phyloP scores from a whole-genome alignment of 257 asterid species.

The Solanum ahanhuiri region DNA sequence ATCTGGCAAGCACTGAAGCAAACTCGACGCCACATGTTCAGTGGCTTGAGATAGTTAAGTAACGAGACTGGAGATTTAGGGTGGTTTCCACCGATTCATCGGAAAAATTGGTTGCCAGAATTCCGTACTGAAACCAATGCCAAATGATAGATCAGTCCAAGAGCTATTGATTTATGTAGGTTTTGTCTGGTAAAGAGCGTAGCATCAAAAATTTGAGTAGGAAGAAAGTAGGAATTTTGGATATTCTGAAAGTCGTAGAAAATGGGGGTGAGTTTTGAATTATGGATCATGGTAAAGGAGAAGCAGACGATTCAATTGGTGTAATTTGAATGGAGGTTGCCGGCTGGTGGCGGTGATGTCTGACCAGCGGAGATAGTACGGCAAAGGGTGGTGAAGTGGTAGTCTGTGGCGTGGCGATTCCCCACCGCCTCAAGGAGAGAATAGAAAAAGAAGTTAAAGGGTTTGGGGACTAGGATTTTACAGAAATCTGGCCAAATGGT shows the following conservation, averaged over 20 bases:
- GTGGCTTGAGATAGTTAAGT: background rate
- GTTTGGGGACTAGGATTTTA: background rate
- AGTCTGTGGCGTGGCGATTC: background rate
- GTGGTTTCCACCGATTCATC: background rate
- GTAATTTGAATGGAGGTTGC: background rate
- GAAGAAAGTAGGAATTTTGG: background rate
- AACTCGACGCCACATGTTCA: background rate
- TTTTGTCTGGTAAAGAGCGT: background rate
- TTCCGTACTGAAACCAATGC: background rate
- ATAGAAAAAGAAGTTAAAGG: background rate
- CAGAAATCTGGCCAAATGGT: background rate
- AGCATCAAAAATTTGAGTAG: background rate
- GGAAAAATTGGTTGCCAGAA: background rate
- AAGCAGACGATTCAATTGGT: background rate
- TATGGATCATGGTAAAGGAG: background rate
- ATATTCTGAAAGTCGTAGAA: background rate
- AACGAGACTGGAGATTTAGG: background rate
- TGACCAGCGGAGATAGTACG: background rate
- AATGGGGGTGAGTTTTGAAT: background rate
- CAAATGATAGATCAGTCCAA: background rate
- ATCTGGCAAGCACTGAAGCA: background rate
- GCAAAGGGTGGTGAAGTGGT: background rate
- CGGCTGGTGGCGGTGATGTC: background rate
- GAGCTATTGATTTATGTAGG: background rate
- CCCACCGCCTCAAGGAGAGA: background rate